phyloP scores from a whole-genome alignment of 1,139 yeast genomes.

The Suhomyces panamericanus region DNA sequence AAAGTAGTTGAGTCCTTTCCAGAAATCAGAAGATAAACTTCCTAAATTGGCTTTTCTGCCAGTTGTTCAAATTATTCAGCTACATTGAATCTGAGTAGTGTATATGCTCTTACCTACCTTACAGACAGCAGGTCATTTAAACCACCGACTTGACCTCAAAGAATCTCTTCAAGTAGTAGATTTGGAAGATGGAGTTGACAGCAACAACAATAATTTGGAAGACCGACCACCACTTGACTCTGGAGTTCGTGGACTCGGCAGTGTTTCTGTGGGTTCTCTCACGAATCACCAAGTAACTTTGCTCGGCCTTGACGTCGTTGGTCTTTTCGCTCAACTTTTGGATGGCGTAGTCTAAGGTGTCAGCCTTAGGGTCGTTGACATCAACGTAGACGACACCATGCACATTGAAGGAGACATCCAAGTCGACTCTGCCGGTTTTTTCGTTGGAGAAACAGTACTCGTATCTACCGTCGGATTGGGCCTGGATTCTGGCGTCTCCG shows the following conservation, averaged over 20 bases:
- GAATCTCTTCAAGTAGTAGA: constrained; percentile 88
- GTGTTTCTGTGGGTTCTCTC: constrained; percentile 98
- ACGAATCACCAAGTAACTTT: constrained; percentile 88
- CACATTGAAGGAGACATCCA: constrained; percentile 93
- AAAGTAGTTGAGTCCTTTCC: too few relatives aligned
- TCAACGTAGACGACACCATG: constrained; percentile 92
- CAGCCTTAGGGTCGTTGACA: constrained; percentile 76
- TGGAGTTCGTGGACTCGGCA: constrained; percentile 93
- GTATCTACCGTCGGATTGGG: constrained; percentile 70
- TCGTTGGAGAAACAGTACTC: constrained; percentile 93
- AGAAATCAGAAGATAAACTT: background rate
- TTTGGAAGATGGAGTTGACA: constrained; percentile 86
- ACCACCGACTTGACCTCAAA: constrained; percentile 92
- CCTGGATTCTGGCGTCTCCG: constrained; percentile 74
- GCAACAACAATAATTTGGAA: constrained; percentile 88
- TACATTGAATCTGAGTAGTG: background rate
- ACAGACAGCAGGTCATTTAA: constrained; percentile 28
- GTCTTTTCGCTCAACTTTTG: constrained; percentile 74
- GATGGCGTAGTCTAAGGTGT: constrained; percentile 84
- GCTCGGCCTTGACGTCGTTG: constrained; percentile 88
- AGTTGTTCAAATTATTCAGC: background rate
- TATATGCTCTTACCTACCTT: constrained; percentile 1
- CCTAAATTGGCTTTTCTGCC: background rate
- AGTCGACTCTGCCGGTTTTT: constrained; percentile 65
- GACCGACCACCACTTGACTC: constrained; percentile 98